Conservation (phyloP, 2,329 filamentous ascomycete genomes). For the Ophiognomonia clavigignenti-juglandacearum region DNA sequence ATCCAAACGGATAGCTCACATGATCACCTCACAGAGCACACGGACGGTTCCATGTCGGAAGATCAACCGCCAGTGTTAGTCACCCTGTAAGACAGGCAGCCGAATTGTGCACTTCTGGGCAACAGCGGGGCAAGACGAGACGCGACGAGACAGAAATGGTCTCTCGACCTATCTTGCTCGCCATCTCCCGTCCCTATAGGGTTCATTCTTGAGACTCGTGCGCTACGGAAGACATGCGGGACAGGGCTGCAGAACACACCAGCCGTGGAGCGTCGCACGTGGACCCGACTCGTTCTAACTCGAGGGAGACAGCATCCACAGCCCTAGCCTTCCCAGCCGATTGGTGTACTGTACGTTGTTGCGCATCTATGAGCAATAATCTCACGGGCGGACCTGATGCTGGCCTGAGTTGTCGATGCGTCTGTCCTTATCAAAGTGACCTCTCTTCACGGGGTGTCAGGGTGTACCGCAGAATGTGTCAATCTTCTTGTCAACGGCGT, state of each 20-base stretch:
- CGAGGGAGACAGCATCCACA: not conserved
- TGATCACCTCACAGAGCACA: not conserved
- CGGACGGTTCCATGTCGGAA: not conserved
- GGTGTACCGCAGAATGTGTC: not conserved
- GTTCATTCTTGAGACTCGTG: not conserved
- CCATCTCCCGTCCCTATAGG: not conserved
- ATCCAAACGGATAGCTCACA: not conserved
- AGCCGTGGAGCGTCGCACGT: not conserved
- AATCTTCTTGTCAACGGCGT: not conserved
- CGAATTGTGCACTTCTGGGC: not conserved
- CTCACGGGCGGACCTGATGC: no score
- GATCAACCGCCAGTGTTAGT: not conserved
- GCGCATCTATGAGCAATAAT: not conserved
- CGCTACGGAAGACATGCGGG: not conserved
- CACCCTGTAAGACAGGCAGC: not conserved
- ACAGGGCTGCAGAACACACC: not conserved
- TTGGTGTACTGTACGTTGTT: not conserved
- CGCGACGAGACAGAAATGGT: not conserved
- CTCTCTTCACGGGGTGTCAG: not conserved
- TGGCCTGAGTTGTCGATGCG: not conserved
- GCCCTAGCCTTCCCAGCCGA: not conserved
- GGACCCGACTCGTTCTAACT: not conserved
- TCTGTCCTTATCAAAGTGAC: not conserved
- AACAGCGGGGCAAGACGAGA: not conserved
- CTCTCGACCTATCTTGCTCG: not conserved